Conservation (phyloP, 129 eudicot genomes). For the Logfia minima region DNA sequence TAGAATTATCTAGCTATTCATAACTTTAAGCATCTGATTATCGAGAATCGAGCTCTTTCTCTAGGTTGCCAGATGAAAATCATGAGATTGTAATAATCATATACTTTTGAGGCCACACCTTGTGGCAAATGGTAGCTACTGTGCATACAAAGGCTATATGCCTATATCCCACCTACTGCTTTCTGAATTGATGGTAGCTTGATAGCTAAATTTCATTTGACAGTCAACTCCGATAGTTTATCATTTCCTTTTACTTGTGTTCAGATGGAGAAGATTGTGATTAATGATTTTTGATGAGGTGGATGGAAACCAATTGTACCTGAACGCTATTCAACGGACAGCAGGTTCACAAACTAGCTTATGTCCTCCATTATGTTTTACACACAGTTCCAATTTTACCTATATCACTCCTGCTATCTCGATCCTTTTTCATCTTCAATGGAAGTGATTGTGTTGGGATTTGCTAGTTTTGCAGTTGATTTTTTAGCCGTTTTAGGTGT, state of each 20-base stretch:
- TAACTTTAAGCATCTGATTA: background rate
- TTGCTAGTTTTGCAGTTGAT: background rate
- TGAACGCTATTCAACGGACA: background rate
- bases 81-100: too few relatives aligned
- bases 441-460: background rate
- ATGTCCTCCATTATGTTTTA: background rate
- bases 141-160: background rate
- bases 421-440: background rate
- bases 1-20: background rate
- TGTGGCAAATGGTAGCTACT: background rate
- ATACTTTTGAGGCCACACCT: background rate
- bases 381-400: background rate
- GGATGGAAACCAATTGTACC: slow-evolving; percentile 2
- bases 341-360: slow-evolving; percentile 12
- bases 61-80: background rate
- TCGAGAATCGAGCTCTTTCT: background rate
- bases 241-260: background rate
- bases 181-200: background rate
- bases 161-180: background rate
- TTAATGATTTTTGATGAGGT: background rate
- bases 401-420: background rate
- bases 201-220: background rate
- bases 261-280: slow-evolving; percentile 6
- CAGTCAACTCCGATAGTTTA: background rate
- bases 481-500: background rate